Conservation (phyloP, 257 asterid species). For the Scutellaria barbata region DNA sequence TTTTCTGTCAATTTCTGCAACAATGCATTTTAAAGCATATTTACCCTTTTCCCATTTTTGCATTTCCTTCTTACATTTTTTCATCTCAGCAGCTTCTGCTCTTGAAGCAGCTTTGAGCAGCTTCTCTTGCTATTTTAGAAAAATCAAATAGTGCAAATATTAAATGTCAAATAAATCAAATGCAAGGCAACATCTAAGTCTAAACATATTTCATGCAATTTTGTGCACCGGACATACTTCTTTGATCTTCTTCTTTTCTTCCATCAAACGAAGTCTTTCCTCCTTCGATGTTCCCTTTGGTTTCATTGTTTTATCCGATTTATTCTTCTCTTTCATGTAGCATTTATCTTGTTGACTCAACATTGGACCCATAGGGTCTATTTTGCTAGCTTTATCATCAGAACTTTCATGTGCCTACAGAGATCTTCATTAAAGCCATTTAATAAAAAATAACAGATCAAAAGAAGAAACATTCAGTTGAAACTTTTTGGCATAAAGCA, state of each 20-base stretch:
- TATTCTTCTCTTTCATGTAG: conserved; percentile 41
- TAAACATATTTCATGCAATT: neutral
- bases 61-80: conserved; percentile 70
- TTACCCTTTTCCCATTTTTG: conserved; percentile 93
- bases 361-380: conserved; percentile 39
- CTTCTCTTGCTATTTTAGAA: conserved; percentile 69
- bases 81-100: conserved; percentile 88
- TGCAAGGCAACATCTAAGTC: conserved; percentile 1
- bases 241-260: conserved; percentile 76
- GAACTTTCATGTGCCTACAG: conserved; percentile 49
- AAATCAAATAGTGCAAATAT: conserved; percentile 30
- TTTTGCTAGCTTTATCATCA: conserved; percentile 42
- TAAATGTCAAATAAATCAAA: conserved; percentile 21
- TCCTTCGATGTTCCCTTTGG: conserved; percentile 66
- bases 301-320: conserved; percentile 45
- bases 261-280: conserved; percentile 71
- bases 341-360: conserved; percentile 42
- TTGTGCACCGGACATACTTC: conserved; percentile 57
- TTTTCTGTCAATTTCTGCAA: conserved; percentile 82
- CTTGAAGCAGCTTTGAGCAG: conserved; percentile 78
- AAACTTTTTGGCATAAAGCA: conserved; percentile 15
- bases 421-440: conserved; percentile 39
- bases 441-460: conserved; percentile 22
- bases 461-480: neutral
- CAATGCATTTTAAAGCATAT: conserved; percentile 78